Evolutionary conservation across 2,329 filamentous ascomycete genomes (phyloP).

Genomic region (Fusarium miscanthi): DNA sequence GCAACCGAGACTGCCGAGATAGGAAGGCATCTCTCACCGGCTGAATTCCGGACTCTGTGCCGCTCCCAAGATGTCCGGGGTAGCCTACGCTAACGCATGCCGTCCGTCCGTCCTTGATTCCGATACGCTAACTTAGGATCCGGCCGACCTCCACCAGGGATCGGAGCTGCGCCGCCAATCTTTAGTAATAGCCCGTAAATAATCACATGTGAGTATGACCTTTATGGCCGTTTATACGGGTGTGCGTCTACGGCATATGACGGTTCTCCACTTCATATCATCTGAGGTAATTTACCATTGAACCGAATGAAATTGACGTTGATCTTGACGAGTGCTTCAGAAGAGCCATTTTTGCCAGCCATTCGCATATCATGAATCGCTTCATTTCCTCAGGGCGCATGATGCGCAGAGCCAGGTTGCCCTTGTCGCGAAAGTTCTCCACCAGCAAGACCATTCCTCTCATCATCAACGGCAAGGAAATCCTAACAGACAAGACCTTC

Average conservation of each 20-base stretch:
- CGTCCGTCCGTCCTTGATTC: background rate
- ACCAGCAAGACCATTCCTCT: conserved; percentile 8
- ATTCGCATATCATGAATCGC: background rate
- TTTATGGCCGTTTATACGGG: background rate
- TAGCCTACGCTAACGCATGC: background rate
- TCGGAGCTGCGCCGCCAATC: background rate
- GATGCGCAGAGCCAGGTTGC: background rate
- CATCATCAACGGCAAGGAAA: conserved; percentile 19
- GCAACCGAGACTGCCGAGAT: background rate
- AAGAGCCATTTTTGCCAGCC: background rate
- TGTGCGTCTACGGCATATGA: background rate
- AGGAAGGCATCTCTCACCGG: background rate
- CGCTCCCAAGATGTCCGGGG: background rate
- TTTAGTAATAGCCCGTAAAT: background rate
- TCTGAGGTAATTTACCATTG: background rate
- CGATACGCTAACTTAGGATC: background rate
- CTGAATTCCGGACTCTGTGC: background rate
- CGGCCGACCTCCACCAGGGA: background rate
- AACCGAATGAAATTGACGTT: background rate
- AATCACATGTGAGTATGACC: background rate
- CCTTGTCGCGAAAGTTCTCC: background rate
- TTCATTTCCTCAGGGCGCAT: background rate
- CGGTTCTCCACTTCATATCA: background rate
- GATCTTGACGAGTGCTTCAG: background rate
- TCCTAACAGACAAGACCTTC: conserved; percentile 13